Percentiles rank a stretch among this genome's conserved stretches.
These are phyloP conservation scores for Pythium pyrilobum DNA, from an alignment of 352 stramenopile genomes.

Conservation along the genomic window DNA sequence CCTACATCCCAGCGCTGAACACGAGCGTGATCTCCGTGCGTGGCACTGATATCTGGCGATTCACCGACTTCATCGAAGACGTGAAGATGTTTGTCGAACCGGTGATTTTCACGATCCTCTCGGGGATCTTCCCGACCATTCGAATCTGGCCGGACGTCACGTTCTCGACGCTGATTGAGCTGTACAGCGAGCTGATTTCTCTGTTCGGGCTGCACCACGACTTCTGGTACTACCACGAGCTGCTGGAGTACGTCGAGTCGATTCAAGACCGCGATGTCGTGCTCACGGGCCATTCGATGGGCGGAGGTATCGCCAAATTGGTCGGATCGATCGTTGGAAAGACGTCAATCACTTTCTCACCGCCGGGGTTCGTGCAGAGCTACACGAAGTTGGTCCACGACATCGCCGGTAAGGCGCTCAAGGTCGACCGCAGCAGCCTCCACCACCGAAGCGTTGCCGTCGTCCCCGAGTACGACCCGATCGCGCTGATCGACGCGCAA, in stretches of 20 bases:
- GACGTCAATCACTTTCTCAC: slow-evolving; percentile 82
- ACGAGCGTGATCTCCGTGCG: slow-evolving; percentile 84
- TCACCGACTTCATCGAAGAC: slow-evolving; percentile 89
- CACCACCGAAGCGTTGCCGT: slow-evolving; percentile 84
- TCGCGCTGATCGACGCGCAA: slow-evolving; percentile 87
- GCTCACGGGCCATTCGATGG: slow-evolving; percentile 87
- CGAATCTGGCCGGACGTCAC: slow-evolving; percentile 89
- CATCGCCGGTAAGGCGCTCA: slow-evolving; percentile 62
- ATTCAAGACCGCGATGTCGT: slow-evolving; percentile 79
- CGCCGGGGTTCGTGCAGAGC: slow-evolving; percentile 81
- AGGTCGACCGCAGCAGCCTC: slow-evolving; percentile 66
- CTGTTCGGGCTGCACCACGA: slow-evolving; percentile 86
- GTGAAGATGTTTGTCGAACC: slow-evolving; percentile 91
- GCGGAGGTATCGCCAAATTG: slow-evolving; percentile 78
- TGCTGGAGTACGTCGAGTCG: slow-evolving; percentile 77
- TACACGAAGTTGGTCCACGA: slow-evolving; percentile 87
- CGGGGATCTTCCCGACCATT: slow-evolving; percentile 87
- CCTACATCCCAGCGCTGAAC: slow-evolving; percentile 70
- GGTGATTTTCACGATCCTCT: slow-evolving; percentile 86
- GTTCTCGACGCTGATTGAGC: slow-evolving; percentile 80
- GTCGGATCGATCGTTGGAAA: slow-evolving; percentile 74
- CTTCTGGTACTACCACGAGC: slow-evolving; percentile 84
- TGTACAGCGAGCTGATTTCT: slow-evolving; percentile 83
- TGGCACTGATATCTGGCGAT: slow-evolving; percentile 87
- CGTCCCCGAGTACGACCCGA: slow-evolving; percentile 85